A percentile compares a stretch with the other conserved stretches of the same genome.
These are phyloP conservation scores for Tilletia setariae DNA, from an alignment of 1,284 basidiomycete species.

Conservation along the genomic window DNA sequence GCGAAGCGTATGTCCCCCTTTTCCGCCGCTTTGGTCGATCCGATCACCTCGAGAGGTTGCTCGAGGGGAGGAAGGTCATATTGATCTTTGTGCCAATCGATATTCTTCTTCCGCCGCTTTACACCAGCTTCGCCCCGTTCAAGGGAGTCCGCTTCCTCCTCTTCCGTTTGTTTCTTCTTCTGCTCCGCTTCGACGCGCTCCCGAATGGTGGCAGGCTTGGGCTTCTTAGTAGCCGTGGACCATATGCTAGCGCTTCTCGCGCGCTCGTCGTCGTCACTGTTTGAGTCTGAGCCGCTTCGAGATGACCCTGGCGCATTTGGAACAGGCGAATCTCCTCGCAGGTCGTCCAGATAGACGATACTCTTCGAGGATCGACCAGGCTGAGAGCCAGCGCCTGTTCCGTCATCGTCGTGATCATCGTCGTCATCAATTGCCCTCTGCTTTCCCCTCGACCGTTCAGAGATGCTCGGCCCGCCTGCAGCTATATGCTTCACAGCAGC, in stretches of 20 bases:
- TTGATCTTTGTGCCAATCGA: slow-evolving; percentile 49
- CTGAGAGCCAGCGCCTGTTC: not conserved
- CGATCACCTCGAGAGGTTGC: slow-evolving; percentile 31
- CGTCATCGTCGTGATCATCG: not conserved
- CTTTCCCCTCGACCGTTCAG: not conserved
- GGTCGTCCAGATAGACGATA: slow-evolving; percentile 11
- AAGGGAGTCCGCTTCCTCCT: not conserved
- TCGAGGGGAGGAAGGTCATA: slow-evolving; percentile 50
- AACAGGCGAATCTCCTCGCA: slow-evolving; percentile 2
- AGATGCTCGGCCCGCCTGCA: not conserved
- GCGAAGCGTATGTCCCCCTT: slow-evolving; percentile 46
- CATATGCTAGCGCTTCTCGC: not conserved
- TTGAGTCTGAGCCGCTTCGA: not conserved
- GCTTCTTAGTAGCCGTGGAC: not conserved
- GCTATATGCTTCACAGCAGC: slow-evolving; percentile 74
- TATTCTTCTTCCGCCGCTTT: slow-evolving; percentile 56
- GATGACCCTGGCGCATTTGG: not conserved
- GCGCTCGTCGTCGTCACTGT: not conserved
- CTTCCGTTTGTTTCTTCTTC: not conserved
- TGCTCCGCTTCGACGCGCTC: slow-evolving; percentile 11
- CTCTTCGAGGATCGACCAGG: not conserved
- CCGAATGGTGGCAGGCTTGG: slow-evolving; percentile 14
- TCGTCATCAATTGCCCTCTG: not conserved
- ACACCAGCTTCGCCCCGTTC: slow-evolving; percentile 6
- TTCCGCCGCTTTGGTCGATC: slow-evolving; percentile 24